Percentiles rank a stretch among this genome's conserved stretches.
phyloP scores from a whole-genome alignment of 2,329 filamentous ascomycete genomes.

The Cytospora chrysosperma region DNA sequence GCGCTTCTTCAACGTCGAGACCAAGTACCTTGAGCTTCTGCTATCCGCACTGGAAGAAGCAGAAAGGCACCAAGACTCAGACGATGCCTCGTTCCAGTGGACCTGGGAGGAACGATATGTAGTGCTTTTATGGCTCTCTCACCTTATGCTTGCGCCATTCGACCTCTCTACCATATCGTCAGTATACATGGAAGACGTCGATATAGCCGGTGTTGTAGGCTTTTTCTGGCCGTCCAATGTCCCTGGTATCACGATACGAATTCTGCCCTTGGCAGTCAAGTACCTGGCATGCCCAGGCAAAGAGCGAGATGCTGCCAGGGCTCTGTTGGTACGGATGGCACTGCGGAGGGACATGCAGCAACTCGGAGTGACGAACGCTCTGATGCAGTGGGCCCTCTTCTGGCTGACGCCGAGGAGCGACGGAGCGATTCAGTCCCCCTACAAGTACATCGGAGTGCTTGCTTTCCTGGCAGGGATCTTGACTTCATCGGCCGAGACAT shows the following conservation, averaged over 20 bases:
- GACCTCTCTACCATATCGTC: constrained; percentile 84
- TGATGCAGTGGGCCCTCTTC: constrained; percentile 70
- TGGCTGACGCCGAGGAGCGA: constrained; percentile 48
- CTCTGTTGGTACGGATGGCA: constrained; percentile 76
- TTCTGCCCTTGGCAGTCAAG: constrained; percentile 68
- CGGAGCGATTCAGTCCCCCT: constrained; percentile 51
- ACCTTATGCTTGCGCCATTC: constrained; percentile 83
- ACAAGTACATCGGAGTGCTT: constrained; percentile 75
- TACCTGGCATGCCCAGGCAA: constrained; percentile 78
- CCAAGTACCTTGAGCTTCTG: constrained; percentile 78
- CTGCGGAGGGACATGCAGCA: constrained; percentile 86
- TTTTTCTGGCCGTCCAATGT: constrained; percentile 58
- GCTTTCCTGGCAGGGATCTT: constrained; percentile 77
- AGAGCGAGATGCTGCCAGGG: constrained; percentile 84
- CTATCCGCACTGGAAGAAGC: constrained; percentile 69
- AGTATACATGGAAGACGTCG: constrained; percentile 47
- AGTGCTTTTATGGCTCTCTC: constrained; percentile 82
- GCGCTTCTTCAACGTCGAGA: constrained; percentile 87
- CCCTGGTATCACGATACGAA: constrained; percentile 67
- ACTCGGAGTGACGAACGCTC: constrained; percentile 64
- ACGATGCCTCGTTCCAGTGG: constrained; percentile 40
- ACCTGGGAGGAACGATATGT: constrained; percentile 89
- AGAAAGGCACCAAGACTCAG: constrained; percentile 34
- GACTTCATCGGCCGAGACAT: constrained; percentile 66
- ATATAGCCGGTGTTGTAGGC: constrained; percentile 42